Evolutionary conservation across 2,329 filamentous ascomycete genomes (phyloP), one percentile per base, ranked within the genome.

Genomic region (Colletotrichum chrysophilum): DNA sequence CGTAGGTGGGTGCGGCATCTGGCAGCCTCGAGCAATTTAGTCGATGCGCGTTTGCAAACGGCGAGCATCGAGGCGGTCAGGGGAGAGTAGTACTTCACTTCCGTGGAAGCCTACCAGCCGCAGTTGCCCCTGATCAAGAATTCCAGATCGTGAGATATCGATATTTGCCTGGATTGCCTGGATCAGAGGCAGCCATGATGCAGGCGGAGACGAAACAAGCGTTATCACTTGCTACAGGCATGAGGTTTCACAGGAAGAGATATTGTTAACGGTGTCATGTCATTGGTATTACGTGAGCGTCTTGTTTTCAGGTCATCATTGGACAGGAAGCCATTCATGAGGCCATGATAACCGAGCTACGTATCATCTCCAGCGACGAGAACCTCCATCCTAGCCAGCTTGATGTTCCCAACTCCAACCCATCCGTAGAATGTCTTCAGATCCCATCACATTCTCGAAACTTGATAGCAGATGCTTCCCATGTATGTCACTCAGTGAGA

Each of bases 31-130:
- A 48, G 43, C 43, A n/a, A 13, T 48, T 1, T 21, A 3, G 43
- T 48, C 43, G n/a, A 48, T 48, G 4, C 43, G 18, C 10, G 43
- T 21, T 48, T 48, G n/a, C 43, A 48, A 48, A 21, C 43, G 10
- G n/a, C 10, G 10, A 48, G 10, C 10, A n/a, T 48, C n/a, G 43
- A 48, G 43, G 43, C 43, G 43, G 43, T 48, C 43, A 48, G 43
- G 0, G 4, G 2, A 48, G 18, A 48, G 43, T 2, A 3, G 10
- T 0, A 21, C 0, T 10, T 48, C n/a, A 21, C 43, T 0, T 48
- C n/a, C 43, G 43, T 1, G 43, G 43, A 4, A 21, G 43, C 10
- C 43, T 48, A 2, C 1, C 43, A 21, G 10, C 43, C 10, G 10
- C 18, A 5, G 1, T 7, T 21, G 10, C 43, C 43, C 43, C 18